Percentiles rank a stretch among this genome's conserved stretches.
phyloP scores from a whole-genome alignment of 2,329 filamentous ascomycete genomes.

The Atkinsonella texensis region DNA sequence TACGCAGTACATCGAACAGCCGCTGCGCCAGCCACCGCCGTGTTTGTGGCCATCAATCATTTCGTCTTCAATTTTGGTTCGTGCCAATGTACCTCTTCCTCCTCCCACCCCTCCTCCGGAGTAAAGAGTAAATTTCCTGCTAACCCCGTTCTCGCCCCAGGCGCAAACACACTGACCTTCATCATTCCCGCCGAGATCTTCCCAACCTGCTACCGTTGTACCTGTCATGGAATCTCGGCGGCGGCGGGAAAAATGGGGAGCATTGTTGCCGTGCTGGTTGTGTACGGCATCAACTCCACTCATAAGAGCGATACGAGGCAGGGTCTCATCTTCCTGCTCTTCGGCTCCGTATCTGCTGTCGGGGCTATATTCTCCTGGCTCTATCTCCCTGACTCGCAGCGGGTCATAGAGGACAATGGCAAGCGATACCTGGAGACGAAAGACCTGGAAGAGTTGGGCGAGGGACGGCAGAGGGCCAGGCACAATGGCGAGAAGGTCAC shows the following conservation, averaged over 20 bases:
- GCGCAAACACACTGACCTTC: slow-evolving; percentile 51
- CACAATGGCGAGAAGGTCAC: slow-evolving; percentile 33
- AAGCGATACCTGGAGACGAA: slow-evolving; percentile 30
- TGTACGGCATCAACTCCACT: slow-evolving; percentile 35
- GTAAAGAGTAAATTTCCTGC: background rate
- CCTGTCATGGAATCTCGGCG: slow-evolving; percentile 50
- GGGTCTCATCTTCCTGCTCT: slow-evolving; percentile 37
- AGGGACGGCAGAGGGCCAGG: slow-evolving; percentile 32
- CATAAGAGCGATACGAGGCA: slow-evolving; percentile 31
- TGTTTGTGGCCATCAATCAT: slow-evolving; percentile 39
- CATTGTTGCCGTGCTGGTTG: slow-evolving; percentile 37
- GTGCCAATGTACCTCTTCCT: slow-evolving; percentile 4
- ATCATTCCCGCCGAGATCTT: slow-evolving; percentile 54
- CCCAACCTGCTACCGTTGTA: slow-evolving; percentile 49
- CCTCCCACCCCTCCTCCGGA: too few species aligned
- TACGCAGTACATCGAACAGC: slow-evolving; percentile 31
- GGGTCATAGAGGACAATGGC: slow-evolving; percentile 22
- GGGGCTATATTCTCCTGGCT: slow-evolving; percentile 40
- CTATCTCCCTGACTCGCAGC: slow-evolving; percentile 37
- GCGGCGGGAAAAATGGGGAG: slow-evolving; percentile 47
- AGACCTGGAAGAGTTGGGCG: slow-evolving; percentile 38
- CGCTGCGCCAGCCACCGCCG: slow-evolving; percentile 33
- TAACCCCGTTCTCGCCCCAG: slow-evolving; percentile 14
- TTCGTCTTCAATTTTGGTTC: slow-evolving; percentile 44
- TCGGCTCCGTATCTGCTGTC: slow-evolving; percentile 35